Evolutionary conservation across 345 rosid genomes (phyloP).

Genomic region (Citrus sp.): DNA sequence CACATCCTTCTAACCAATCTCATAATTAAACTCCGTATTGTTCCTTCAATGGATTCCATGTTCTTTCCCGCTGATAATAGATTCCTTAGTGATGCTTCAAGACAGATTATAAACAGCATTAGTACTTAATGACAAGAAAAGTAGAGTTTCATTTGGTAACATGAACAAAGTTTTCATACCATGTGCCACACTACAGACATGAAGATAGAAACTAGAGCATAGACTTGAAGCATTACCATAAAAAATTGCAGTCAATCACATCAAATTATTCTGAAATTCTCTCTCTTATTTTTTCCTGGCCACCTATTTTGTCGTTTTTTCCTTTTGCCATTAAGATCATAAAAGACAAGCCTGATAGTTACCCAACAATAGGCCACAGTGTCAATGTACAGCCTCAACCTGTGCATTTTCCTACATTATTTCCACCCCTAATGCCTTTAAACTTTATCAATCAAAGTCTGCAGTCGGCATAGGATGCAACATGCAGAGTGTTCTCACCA

Average conservation of each 20-base stretch:
- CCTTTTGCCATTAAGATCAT: neutral
- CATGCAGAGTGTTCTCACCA: neutral
- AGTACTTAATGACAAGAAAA: neutral
- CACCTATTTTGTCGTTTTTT: neutral
- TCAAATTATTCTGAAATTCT: neutral
- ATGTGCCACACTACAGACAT: neutral
- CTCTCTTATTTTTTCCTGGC: neutral
- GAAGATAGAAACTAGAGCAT: neutral
- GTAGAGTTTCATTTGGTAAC: neutral
- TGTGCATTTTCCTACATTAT: neutral
- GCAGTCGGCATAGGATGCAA: neutral
- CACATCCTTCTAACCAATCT: constrained; percentile 66
- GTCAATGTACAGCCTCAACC: neutral
- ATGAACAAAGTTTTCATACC: neutral
- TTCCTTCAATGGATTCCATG: constrained; percentile 55
- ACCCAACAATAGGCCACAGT: neutral
- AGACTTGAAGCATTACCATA: neutral
- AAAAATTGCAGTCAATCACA: neutral
- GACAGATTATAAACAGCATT: constrained; percentile 5
- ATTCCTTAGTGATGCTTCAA: constrained; percentile 59
- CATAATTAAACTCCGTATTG: constrained; percentile 46
- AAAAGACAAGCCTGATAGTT: neutral
- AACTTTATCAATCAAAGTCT: neutral
- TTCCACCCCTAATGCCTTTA: neutral
- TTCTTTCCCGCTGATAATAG: constrained; percentile 45